Base-by-base conservation (phyloP, 78 protist species). In the Parvularia atlantis region DNA sequence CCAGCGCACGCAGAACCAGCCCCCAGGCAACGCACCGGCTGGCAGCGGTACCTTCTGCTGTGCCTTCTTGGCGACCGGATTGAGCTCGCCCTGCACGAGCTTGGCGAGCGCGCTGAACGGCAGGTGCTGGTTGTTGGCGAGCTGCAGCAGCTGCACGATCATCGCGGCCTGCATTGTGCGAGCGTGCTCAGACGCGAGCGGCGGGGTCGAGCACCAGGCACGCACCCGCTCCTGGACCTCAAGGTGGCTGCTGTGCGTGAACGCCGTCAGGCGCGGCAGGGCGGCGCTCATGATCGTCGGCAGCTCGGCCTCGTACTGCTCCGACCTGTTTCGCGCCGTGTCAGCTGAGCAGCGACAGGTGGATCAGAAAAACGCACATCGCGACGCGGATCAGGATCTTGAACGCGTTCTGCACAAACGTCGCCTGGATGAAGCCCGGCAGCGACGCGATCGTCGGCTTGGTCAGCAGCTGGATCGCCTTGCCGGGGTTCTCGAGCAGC, bases 181-280 rank as follows among this genome's bases (percentile, higher is more conserved):
- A 20, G 19, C 39, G 16, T 20, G 19, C 20, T 56, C 28, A 56
- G 60, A 22, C 16, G 10, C 7, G 0, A 0, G 0, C n/a, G 31
- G 10, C 5, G 31, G 62, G 9, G 62, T 5, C 26, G 10, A 58
- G 10, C 19, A 58, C 31, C n/a, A 5, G 10, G 82, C 36, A 61
- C 46, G 37, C 10, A 26, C 62, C 52, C 93, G 80, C 80, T 92
- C 96, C 66, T 92, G 94, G 7, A 92, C 96, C 36, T 92, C 93
- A 35, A 87, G 44, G 39, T 83, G 80, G 30, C 63, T 66, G 20
- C 59, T 28, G 26, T 63, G 81, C 24, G 82, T 73, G 48, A 87
- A 83, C 41, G 73, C 3, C 31, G 76, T 68, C 22, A 87, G 36
- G 17, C 77, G 58, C 31, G 46, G 19, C 52, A 22, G 39, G 11